Percentiles rank a stretch among this genome's conserved stretches.
Evolutionary conservation across 1,284 basidiomycete species (phyloP).

Genomic region (Schizophyllum amplum): DNA sequence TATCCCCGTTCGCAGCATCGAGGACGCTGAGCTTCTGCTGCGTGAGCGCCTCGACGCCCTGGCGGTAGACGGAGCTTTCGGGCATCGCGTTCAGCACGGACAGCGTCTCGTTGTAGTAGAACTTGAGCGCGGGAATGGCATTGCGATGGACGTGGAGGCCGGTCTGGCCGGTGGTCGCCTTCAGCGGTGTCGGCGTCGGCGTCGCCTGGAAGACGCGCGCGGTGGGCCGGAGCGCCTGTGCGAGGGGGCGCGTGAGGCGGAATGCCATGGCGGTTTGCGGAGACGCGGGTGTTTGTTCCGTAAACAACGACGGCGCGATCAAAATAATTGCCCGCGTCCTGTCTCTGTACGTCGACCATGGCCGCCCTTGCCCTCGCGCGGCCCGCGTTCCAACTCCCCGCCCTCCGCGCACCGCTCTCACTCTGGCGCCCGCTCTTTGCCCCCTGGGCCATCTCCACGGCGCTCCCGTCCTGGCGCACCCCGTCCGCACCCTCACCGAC

Average conservation of each 20-base stretch:
- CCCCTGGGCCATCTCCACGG: constrained; percentile 11
- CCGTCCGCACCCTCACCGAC: constrained; percentile 26
- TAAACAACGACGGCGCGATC: background rate
- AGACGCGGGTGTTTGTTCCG: background rate
- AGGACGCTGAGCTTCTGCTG: constrained; percentile 75
- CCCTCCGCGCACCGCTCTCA: constrained; percentile 22
- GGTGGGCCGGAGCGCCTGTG: constrained; percentile 55
- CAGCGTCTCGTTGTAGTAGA: constrained; percentile 79
- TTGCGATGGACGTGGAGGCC: constrained; percentile 69
- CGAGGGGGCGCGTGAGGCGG: constrained; percentile 66
- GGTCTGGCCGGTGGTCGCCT: constrained; percentile 68
- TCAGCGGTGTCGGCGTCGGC: background rate
- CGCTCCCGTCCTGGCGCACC: constrained; percentile 20
- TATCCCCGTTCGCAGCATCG: constrained; percentile 57
- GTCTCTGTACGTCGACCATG: constrained; percentile 16
- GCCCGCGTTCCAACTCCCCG: constrained; percentile 7
- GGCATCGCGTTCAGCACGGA: constrained; percentile 67
- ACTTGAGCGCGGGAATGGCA: constrained; percentile 71
- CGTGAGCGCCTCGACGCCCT: constrained; percentile 85
- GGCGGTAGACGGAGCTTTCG: constrained; percentile 79
- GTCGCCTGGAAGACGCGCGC: background rate
- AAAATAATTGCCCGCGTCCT: constrained; percentile 1
- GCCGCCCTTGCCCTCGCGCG: constrained; percentile 32
- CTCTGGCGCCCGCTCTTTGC: constrained; percentile 21
- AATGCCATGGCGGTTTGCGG: constrained; percentile 46